Percentiles rank a stretch among this genome's conserved stretches.
phyloP scores from a whole-genome alignment of 192 early-diverging fungal genomes.

The Backusella westeae region DNA sequence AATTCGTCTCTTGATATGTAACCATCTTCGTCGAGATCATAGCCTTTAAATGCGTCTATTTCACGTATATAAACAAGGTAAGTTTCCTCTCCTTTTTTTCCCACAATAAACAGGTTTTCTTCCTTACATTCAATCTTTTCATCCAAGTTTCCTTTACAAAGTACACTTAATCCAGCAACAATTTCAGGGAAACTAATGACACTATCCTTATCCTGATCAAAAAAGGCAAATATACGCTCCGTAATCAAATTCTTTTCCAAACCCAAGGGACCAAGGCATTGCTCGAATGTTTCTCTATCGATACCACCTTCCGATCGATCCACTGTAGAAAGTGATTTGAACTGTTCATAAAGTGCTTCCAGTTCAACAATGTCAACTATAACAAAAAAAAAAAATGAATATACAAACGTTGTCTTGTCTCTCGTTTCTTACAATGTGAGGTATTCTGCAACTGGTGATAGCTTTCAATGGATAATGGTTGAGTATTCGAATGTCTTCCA shows the following conservation, averaged over 20 bases:
- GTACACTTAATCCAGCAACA: slow-evolving; percentile 74
- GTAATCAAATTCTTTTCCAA: slow-evolving; percentile 82
- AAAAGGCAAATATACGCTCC: slow-evolving; percentile 84
- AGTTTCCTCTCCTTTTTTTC: background rate
- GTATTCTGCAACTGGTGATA: slow-evolving; percentile 48
- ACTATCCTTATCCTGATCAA: slow-evolving; percentile 81
- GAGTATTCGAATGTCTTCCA: slow-evolving; percentile 27
- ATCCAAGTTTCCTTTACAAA: slow-evolving; percentile 85
- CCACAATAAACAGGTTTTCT: background rate
- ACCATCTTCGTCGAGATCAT: slow-evolving; percentile 89
- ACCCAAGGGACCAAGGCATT: slow-evolving; percentile 84
- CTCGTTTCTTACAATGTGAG: slow-evolving; percentile 64
- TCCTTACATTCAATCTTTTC: slow-evolving; percentile 83
- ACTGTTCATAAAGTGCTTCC: slow-evolving; percentile 84
- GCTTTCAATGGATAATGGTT: slow-evolving; percentile 31
- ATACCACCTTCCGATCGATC: slow-evolving; percentile 68
- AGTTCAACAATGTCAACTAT: slow-evolving; percentile 85
- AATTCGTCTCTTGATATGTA: slow-evolving; percentile 82
- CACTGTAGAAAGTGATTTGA: slow-evolving; percentile 73
- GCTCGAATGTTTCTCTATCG: slow-evolving; percentile 73
- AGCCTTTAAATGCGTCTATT: slow-evolving; percentile 83
- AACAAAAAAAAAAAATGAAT: background rate
- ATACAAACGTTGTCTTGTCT: too few relatives aligned
- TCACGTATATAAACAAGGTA: background rate
- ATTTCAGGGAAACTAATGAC: slow-evolving; percentile 83